Evolutionary conservation across 2,329 filamentous ascomycete species (phyloP), one percentile per base, ranked within the genome.

Genomic region (Pseudogymnoascus sp.): DNA sequence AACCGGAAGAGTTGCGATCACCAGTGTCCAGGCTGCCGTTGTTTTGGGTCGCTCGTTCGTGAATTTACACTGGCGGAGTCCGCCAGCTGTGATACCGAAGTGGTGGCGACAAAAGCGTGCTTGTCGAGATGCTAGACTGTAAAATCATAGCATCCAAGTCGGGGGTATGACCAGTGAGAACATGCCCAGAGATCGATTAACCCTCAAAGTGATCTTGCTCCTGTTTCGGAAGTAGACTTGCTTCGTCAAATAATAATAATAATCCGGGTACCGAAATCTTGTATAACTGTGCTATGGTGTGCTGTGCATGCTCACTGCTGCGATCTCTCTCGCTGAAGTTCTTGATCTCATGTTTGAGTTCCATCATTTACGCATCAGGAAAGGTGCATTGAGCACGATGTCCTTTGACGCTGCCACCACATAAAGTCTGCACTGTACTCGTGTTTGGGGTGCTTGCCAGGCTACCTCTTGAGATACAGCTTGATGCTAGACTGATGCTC

Each of bases 401-500:
- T 56, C 50, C 50, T 33, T 56, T 19, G 29, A 56, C 33, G 50
- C 33, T 56, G 50, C 50, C 50, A 56, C 50, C 50, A 56, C 29
- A 56, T 56, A 62, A 63, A 67, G 70, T 72, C 72, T 74, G 72
- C 73, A 68, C 72, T 68, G 70, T 68, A 67, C 69, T 72, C 72
- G 69, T 67, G 11, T 61, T 67, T 67, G 61, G 64, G 71, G 73
- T 77, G 81, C 81, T 83, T 82, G 81, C 80, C 80, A 83, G 81
- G 80, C 80, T 73, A 75, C 75, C 75, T 68, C 68, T 74, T 74
- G 72, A 72, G 70, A 74, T 74, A 73, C 72, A 74, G 75, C 72
- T 73, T 75, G 73, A 70, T 74, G 78, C 79, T 77, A 76, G 80
- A 81, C 80, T 74, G 74, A 75, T 73, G 77, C 84, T 88, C 85